Base-by-base conservation (phyloP, 1,284 basidiomycete genomes). In the Schizopora paradoxa region DNA sequence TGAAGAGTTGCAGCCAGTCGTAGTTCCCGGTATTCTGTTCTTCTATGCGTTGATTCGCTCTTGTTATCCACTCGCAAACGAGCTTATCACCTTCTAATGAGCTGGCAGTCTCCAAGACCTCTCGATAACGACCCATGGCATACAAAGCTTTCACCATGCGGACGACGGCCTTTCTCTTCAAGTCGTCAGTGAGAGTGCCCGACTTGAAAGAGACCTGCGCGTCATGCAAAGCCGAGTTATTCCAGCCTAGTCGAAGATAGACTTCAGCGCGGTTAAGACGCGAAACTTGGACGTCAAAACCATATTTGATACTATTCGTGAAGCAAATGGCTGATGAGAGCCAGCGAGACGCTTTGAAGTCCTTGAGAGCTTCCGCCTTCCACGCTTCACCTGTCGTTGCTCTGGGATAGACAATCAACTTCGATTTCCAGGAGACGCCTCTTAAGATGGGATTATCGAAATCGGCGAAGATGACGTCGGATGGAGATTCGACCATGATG, bases 401-500 rank as follows among this genome's bases (percentile, higher is more conserved):
- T n/a, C n/a, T n/a, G n/a, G n/a, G n/a, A n/a, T n/a, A n/a, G n/a
- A n/a, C n/a, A n/a, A n/a, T n/a, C n/a, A n/a, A n/a, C n/a, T n/a
- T n/a, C n/a, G n/a, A n/a, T n/a, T n/a, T n/a, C 45, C 40, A 42
- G 10, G 6, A 11, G n/a, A 40, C 16, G 8, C 19, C 10, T 11
- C 21, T 23, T 7, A 46, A 21, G 19, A 43, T 10, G 6, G 2
- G 16, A 16, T 14, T 14, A 25, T 47, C 29, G n/a, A 22, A 33
- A 1, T 46, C 46, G 5, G 62, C 39, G 38, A 62, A 56, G 7
- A 51, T 39, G 34, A 62, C 54, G 51, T 64, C 63, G 3, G 60
- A 55, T 0, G 64, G 62, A 13, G 57, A 58, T 29, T 65, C 62
- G 33, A 65, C 51, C 6, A 61, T 61, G 4, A 66, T 46, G n/a